These are phyloP conservation scores for Ampelomyces quisqualis DNA, from an alignment of 2,329 filamentous ascomycete genomes.

Conservation along the genomic window DNA sequence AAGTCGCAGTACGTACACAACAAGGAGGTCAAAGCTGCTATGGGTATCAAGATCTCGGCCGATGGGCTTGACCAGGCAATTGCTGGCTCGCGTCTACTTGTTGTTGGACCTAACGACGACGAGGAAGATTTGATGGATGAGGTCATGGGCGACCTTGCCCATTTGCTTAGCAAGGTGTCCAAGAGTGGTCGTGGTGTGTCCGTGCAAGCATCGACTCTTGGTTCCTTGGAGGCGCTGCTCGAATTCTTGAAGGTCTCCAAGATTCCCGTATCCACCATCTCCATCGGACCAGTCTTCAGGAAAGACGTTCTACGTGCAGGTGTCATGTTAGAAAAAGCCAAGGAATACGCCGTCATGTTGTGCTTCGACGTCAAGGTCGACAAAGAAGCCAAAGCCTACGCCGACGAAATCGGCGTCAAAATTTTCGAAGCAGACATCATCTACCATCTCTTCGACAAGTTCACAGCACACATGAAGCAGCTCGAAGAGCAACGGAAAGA, in stretches of 20 bases:
- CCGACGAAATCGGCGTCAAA: constrained; percentile 92
- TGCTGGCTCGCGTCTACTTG: constrained; percentile 89
- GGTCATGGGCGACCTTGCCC: constrained; percentile 91
- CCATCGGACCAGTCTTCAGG: constrained; percentile 96
- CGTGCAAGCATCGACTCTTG: constrained; percentile 94
- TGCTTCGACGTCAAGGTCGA: constrained; percentile 99
- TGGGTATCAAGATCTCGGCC: constrained; percentile 98
- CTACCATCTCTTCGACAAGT: constrained; percentile 95
- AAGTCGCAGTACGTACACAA: constrained; percentile 98
- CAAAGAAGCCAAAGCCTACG: constrained; percentile 88
- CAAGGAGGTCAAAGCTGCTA: constrained; percentile 96
- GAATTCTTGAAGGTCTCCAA: constrained; percentile 96
- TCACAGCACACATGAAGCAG: constrained; percentile 90
- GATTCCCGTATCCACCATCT: constrained; percentile 96
- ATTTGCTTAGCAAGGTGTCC: constrained; percentile 85
- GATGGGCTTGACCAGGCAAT: constrained; percentile 95
- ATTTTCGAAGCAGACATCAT: constrained; percentile 99
- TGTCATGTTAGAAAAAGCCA: constrained; percentile 93
- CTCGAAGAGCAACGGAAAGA: constrained; percentile 91
- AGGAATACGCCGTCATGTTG: constrained; percentile 97
- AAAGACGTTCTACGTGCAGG: constrained; percentile 93
- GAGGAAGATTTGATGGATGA: constrained; percentile 97
- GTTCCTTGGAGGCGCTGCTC: constrained; percentile 90
- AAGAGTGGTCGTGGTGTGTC: constrained; percentile 92
- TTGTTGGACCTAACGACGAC: constrained; percentile 92